Conservation (phyloP, 2,329 filamentous ascomycete species). For the Pseudohalonectria lignicola region DNA sequence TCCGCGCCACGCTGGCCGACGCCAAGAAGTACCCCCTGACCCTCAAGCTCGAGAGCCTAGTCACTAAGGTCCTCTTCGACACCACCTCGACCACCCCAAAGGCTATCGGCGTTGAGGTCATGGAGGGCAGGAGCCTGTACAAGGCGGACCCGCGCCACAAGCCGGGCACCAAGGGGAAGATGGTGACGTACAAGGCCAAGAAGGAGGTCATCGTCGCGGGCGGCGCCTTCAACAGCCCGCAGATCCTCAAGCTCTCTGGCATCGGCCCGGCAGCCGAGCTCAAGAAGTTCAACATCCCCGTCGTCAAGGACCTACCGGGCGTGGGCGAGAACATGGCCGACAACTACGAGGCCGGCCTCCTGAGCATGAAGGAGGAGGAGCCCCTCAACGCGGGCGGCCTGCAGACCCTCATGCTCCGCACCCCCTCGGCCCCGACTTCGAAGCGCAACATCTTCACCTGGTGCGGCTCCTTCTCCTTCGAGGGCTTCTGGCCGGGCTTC, state of each 20-base stretch:
- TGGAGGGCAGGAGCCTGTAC: constrained; percentile 24
- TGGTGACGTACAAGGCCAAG: constrained; percentile 17
- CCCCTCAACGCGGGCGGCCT: constrained; percentile 15
- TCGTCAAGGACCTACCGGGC: constrained; percentile 38
- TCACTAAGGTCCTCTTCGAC: constrained; percentile 24
- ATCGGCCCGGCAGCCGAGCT: constrained; percentile 29
- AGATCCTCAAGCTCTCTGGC: constrained; percentile 33
- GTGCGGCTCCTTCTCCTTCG: constrained; percentile 18
- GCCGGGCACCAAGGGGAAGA: constrained; percentile 5
- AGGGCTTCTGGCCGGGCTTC: constrained; percentile 21
- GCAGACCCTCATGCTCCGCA: constrained; percentile 14
- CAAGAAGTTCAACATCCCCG: constrained; percentile 10
- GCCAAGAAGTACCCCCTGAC: constrained; percentile 32
- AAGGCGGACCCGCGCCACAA: constrained; percentile 22
- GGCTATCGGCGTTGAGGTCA: constrained; percentile 16
- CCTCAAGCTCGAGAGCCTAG: constrained; percentile 21
- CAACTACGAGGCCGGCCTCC: constrained; percentile 32
- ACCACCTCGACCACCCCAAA: constrained; percentile 13
- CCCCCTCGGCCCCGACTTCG: constrained; percentile 15
- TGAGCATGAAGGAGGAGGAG: constrained; percentile 21
- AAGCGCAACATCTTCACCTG: constrained; percentile 19
- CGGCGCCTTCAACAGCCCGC: constrained; percentile 33
- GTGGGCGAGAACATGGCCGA: constrained; percentile 53
- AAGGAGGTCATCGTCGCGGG: constrained; percentile 36
- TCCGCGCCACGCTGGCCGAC: constrained; percentile 17